A percentile compares a stretch with the other conserved stretches of the same genome.
Evolutionary conservation across 805 yeast species (phyloP).

Genomic region (Yarrowia sp.): DNA sequence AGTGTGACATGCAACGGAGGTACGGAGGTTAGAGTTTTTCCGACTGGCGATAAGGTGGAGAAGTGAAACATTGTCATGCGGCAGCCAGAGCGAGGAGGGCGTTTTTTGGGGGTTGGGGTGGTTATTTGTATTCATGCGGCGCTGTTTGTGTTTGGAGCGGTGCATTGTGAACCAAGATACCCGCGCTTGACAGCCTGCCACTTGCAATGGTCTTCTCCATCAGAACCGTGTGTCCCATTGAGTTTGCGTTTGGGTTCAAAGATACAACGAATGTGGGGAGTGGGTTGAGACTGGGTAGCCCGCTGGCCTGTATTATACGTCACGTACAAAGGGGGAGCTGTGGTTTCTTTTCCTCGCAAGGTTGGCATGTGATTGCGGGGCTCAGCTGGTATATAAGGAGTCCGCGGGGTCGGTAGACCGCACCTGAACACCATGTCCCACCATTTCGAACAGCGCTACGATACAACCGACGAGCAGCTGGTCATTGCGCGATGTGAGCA

Average conservation of each 20-base stretch:
- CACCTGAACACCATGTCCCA: not conserved
- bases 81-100: not conserved
- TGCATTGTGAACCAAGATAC: too few relatives aligned
- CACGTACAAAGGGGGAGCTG: not conserved
- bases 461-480: not conserved
- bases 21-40: constrained; percentile 10
- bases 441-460: not conserved
- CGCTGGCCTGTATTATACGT: too few relatives aligned
- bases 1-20: not conserved
- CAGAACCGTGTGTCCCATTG: too few relatives aligned
- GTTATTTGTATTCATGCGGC: too few relatives aligned
- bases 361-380: not conserved
- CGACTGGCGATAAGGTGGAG: not conserved
- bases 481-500: not conserved
- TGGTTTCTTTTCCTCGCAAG: not conserved
- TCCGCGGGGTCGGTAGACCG: not conserved
- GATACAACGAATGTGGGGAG: not conserved
- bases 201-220: too few relatives aligned
- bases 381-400: not conserved
- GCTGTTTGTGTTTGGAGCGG: too few relatives aligned
- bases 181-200: not conserved
- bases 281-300: too few relatives aligned
- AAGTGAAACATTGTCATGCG: not conserved
- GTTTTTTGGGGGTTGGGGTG: too few relatives aligned
- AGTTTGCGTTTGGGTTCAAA: not conserved